phyloP scores from a whole-genome alignment of 1,139 yeast species.

The Yamadazyma buinensis region DNA sequence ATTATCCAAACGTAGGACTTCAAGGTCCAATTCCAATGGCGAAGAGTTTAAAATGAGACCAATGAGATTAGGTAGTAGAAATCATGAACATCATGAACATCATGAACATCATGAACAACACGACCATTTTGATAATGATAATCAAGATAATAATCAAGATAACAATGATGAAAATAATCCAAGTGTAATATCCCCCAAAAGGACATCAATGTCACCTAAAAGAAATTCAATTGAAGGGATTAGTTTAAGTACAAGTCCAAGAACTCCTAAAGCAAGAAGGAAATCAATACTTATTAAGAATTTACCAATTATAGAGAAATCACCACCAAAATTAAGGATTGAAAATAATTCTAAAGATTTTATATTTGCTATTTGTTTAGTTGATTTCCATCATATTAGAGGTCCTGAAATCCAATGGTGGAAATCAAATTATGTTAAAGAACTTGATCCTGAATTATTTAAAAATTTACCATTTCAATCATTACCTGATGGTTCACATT shows the following conservation, averaged over 20 bases:
- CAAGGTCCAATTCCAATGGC: slow-evolving; percentile 8
- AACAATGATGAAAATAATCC: neutral
- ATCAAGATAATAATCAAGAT: neutral
- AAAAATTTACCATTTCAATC: slow-evolving; percentile 93
- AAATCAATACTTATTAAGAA: slow-evolving; percentile 35
- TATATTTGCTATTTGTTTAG: slow-evolving; percentile 82
- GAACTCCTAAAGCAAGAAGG: slow-evolving; percentile 17
- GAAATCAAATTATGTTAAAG: slow-evolving; percentile 58
- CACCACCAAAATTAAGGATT: slow-evolving; percentile 14
- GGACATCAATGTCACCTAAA: neutral
- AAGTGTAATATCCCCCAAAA: too few relatives aligned
- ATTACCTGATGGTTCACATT: slow-evolving; percentile 93
- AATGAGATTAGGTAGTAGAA: slow-evolving; percentile 10
- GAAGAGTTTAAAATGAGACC: slow-evolving; percentile 16
- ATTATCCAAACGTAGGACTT: slow-evolving; percentile 27
- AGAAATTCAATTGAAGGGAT: neutral
- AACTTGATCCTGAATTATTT: slow-evolving; percentile 53
- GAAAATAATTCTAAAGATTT: slow-evolving; percentile 23
- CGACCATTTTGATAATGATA: neutral
- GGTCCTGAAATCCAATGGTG: slow-evolving; percentile 97
- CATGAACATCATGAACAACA: too few relatives aligned
- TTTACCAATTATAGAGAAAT: slow-evolving; percentile 26
- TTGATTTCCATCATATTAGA: slow-evolving; percentile 88
- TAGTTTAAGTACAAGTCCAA: slow-evolving; percentile 8
- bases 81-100: slow-evolving; percentile 8